Conservation (phyloP, 441 rosid species). For the Isatis lusitanica region DNA sequence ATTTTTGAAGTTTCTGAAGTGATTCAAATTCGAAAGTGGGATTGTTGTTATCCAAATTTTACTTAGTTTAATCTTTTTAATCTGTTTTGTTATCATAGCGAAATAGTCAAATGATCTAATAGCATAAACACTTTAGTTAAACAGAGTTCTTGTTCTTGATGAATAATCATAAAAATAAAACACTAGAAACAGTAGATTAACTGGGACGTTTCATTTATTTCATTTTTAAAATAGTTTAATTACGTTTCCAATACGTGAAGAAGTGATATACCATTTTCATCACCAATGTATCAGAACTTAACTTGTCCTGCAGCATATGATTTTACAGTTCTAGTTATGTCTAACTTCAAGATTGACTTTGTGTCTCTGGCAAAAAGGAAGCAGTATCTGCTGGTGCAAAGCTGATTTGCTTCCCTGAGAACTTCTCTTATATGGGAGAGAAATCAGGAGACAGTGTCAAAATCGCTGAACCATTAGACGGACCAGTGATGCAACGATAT, state of each 20-base stretch:
- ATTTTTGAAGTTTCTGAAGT: too few species aligned
- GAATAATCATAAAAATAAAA: too few species aligned
- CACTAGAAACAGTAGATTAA: too few species aligned
- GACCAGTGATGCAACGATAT: conserved; percentile 77
- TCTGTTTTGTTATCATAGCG: background rate
- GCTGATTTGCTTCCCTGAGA: conserved; percentile 89
- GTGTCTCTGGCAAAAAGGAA: conserved; percentile 51
- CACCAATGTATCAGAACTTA: background rate
- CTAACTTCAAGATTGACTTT: background rate
- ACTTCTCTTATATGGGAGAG: conserved; percentile 73
- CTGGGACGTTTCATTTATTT: background rate
- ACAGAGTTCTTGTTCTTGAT: too few species aligned
- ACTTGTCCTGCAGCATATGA: background rate
- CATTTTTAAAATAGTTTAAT: too few species aligned
- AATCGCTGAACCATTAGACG: conserved; percentile 75
- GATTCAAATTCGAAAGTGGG: background rate
- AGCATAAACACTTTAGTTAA: too few species aligned
- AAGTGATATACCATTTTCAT: background rate
- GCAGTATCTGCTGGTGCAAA: conserved; percentile 83
- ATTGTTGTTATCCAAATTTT: background rate
- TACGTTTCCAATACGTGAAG: background rate
- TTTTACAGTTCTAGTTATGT: background rate
- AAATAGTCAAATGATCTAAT: background rate
- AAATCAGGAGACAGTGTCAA: conserved; percentile 73
- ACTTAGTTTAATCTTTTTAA: too few species aligned